Percentiles rank a stretch among this genome's conserved stretches.
These are phyloP conservation scores for Periconia macrospinosa DNA, from an alignment of 2,329 filamentous ascomycete genomes.

Conservation along the genomic window DNA sequence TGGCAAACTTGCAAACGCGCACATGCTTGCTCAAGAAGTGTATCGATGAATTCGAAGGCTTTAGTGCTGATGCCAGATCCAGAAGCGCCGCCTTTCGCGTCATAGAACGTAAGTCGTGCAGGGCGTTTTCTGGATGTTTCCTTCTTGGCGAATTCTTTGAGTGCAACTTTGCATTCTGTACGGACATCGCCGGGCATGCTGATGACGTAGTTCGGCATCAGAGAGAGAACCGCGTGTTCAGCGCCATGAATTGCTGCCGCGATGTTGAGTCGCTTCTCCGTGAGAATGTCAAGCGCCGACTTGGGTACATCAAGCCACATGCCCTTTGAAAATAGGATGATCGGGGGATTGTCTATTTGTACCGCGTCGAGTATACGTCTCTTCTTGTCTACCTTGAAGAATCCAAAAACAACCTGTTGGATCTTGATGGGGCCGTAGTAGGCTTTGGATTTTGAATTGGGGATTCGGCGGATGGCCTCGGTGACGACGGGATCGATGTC, in stretches of 20 bases:
- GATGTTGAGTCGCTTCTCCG: conserved; percentile 71
- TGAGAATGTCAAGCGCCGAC: conserved; percentile 75
- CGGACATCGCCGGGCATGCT: conserved; percentile 87
- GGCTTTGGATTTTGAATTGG: conserved; percentile 65
- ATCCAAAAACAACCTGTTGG: conserved; percentile 87
- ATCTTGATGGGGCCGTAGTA: conserved; percentile 88
- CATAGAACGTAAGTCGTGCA: conserved; percentile 89
- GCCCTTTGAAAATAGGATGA: conserved; percentile 80
- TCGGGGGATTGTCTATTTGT: conserved; percentile 88
- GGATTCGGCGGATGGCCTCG: conserved; percentile 78
- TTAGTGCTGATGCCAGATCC: conserved; percentile 88
- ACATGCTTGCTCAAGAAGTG: conserved; percentile 75
- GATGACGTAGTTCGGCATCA: conserved; percentile 90
- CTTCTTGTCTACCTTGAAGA: conserved; percentile 92
- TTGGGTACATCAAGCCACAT: conserved; percentile 95
- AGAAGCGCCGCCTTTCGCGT: conserved; percentile 82
- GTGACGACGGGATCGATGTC: conserved; percentile 94
- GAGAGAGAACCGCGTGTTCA: conserved; percentile 83
- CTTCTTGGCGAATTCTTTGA: conserved; percentile 80
- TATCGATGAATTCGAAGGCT: conserved; percentile 88
- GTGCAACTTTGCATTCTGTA: conserved; percentile 87
- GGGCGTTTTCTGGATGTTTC: conserved; percentile 77
- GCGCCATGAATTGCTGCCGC: conserved; percentile 92
- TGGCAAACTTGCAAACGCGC: conserved; percentile 73
- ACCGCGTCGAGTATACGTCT: conserved; percentile 88